A percentile compares a stretch with the other conserved stretches of the same genome.
Conservation (phyloP, 73 alveolate genomes). For the Effrenium voratum region DNA sequence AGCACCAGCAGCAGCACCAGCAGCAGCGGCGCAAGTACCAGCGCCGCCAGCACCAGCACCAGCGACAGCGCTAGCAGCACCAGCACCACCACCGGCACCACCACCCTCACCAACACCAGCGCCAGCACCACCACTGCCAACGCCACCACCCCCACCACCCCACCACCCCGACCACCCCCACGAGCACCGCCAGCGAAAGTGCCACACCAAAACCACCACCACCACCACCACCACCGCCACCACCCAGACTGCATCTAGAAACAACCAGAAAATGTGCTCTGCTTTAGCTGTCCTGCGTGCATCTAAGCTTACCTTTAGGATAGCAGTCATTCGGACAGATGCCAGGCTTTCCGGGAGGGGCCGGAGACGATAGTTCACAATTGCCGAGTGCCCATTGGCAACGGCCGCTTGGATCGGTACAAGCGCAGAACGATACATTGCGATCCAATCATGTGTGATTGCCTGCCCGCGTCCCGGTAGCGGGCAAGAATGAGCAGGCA, state of each 20-base stretch:
- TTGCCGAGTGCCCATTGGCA: conserved; percentile 75
- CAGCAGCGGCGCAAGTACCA: background rate
- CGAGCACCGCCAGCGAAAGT: background rate
- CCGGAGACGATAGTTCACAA: conserved; percentile 14
- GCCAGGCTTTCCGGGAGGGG: conserved; percentile 9
- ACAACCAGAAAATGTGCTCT: background rate
- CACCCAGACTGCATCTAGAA: background rate
- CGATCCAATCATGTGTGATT: too few species aligned
- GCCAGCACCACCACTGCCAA: background rate
- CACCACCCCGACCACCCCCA: background rate
- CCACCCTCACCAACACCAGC: background rate
- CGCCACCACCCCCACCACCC: background rate
- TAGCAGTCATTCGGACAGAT: background rate
- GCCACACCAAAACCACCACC: background rate
- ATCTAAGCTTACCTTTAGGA: background rate
- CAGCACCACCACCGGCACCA: background rate
- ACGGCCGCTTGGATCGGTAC: too few species aligned
- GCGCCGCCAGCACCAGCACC: background rate
- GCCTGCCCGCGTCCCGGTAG: too few species aligned
- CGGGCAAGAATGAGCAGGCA: conserved; percentile 58
- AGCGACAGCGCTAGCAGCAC: background rate
- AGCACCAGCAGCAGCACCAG: background rate
- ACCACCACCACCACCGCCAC: background rate
- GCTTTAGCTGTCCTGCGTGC: background rate
- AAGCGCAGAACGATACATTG: too few species aligned